These are phyloP conservation scores for Candida mesenterica DNA, from an alignment of 1,139 yeast species.

Conservation along the genomic window DNA sequence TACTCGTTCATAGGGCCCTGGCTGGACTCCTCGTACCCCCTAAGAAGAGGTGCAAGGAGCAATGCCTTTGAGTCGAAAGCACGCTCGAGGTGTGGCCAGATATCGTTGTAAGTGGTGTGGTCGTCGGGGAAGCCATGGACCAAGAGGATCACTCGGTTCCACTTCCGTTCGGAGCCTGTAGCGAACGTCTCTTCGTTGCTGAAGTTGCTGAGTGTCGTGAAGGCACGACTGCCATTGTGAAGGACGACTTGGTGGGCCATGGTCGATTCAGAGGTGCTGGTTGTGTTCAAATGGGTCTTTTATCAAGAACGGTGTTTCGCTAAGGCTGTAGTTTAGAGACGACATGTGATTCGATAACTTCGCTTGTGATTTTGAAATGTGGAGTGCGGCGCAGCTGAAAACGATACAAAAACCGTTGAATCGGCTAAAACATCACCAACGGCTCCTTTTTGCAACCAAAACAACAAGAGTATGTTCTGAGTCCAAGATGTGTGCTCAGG, in stretches of 20 bases:
- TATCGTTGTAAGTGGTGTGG: constrained; percentile 27
- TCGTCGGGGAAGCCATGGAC: constrained; percentile 48
- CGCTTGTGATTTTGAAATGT: too few relatives aligned
- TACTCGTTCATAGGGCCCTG: constrained; percentile 29
- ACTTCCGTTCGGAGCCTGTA: constrained; percentile 15
- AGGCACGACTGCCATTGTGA: constrained; percentile 22
- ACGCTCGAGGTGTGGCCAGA: constrained; percentile 23
- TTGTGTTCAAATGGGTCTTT: too few relatives aligned
- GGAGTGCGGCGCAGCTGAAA: too few relatives aligned
- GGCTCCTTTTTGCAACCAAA: too few relatives aligned
- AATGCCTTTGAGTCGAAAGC: constrained; percentile 23
- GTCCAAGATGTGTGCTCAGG: too few relatives aligned
- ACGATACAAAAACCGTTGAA: too few relatives aligned
- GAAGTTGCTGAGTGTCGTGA: constrained; percentile 28
- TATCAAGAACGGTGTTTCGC: too few relatives aligned
- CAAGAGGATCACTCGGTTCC: constrained; percentile 29
- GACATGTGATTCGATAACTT: too few relatives aligned
- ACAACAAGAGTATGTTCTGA: too few relatives aligned
- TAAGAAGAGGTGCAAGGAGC: constrained; percentile 36
- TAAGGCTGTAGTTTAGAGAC: too few relatives aligned
- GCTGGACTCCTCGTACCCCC: constrained; percentile 43
- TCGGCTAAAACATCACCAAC: too few relatives aligned
- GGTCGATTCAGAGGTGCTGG: background rate
- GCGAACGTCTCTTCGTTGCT: constrained; percentile 18
- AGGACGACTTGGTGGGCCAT: constrained; percentile 17